Base-by-base conservation (phyloP, 257 asterid species). In the Solanum clarkiae region DNA sequence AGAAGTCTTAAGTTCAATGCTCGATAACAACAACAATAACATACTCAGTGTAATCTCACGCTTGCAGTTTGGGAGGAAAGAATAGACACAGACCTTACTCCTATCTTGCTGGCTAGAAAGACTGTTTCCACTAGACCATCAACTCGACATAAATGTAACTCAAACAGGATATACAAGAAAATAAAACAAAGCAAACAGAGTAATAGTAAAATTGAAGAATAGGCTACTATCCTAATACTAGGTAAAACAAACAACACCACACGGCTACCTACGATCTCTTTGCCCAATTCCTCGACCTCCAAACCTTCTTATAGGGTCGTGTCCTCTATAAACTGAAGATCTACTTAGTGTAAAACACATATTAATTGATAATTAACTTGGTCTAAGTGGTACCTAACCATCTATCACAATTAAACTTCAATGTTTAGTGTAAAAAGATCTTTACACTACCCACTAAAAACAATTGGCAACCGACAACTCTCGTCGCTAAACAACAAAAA, bases 41-140 rank as follows among this genome's bases (percentile, higher is more conserved):
- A n/a, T n/a, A n/a, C n/a, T n/a, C n/a, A 5, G 0, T 66, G 12
- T 66, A 66, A 66, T 66, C 13, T 3, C 47, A 63, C 42, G 26
- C 13, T 14, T 8, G 1, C 0, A 2, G 7, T 16, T 13, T 26
- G 8, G 2, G 44, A 2, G 44, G 0, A 0, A 13, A 63, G 11
- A 9, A 13, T 12, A 10, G 6, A 63, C 0, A 4, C 42, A 24
- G 7, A 24, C 42, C 2, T 12, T 63, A 63, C 42, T 4, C 29
- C 70, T 29, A 0, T 9, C 17, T 62, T 22, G 7, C 10, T 1
- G 8, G 32, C 0, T 10, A 60, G 7, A 60, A 11, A 60, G 4
- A 5, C 13, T 63, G 5, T 63, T 63, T 13, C 1, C 5, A 0
- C 12, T 0, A 63, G 5, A 22, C 42, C 4, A 13, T 6, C 6